Evolutionary conservation across 805 yeast species (phyloP), one percentile per base, ranked within the genome.

Genomic region (Starmerella stellata): DNA sequence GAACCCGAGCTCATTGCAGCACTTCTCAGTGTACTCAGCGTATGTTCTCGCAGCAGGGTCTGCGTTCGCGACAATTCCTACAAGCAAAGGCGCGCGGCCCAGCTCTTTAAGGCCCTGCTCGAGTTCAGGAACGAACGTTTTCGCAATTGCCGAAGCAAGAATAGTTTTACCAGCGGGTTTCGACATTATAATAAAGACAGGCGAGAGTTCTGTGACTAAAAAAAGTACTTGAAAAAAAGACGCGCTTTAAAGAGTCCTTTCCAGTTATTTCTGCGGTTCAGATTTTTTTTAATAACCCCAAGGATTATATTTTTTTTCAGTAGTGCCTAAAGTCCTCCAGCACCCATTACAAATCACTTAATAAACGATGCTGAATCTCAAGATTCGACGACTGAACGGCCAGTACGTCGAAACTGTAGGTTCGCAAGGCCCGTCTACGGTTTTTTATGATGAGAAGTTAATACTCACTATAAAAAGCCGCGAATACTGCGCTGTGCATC

Each of bases 1-100:
- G 61, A 90, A 83, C 0, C 98, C 98, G 41, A 83, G 61, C 17
- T 79, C 74, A 52, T 73, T 77, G 48, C 90, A 73, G 1, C 96
- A 87, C 55, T 82, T 85, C 21, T 78, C 79, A 0, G 98, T 87
- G 95, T 95, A 90, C 36, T 74, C 75, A 35, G 98, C 96, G 57
- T 90, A 90, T 78, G 78, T 78, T 52, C 70, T 69, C 4, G 95
- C 96, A 11, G 96, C 95, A 2, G 95, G 96, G 51, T 90, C 98
- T 14, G 68, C 65, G 57, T 90, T 90, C 14, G 95, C 95, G 31
- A 90, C 64, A 44, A 90, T 73, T 0, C 98, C 98, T 25, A 87
- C 95, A 30, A 90, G 63, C 47, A 69, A 70, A 5, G 96, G 96
- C 24, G 67, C 63, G 44, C 69, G 62, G 11, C 53, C 60, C 25